A percentile compares a stretch with the other conserved stretches of the same genome.
phyloP scores from a whole-genome alignment of 2,329 filamentous ascomycete species.

The Colletotrichum coccodes region DNA sequence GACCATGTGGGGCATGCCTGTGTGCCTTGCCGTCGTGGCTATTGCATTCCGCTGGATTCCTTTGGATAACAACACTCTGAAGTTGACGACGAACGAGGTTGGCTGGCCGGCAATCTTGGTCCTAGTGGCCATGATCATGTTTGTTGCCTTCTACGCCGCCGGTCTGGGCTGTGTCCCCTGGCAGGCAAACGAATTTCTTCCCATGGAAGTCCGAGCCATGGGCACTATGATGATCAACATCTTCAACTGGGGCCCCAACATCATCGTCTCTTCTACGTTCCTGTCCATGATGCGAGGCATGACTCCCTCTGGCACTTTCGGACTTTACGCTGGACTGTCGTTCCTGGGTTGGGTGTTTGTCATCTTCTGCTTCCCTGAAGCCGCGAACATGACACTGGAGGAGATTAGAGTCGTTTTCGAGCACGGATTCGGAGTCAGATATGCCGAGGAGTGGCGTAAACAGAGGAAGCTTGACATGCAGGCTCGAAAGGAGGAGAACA shows the following conservation, averaged over 20 bases:
- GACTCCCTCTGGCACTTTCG: constrained; percentile 61
- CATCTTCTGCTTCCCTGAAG: constrained; percentile 62
- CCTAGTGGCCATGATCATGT: constrained; percentile 32
- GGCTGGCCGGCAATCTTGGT: constrained; percentile 8
- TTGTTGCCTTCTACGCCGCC: constrained; percentile 37
- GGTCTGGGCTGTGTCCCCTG: constrained; percentile 36
- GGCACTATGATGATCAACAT: constrained; percentile 60
- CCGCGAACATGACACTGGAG: constrained; percentile 65
- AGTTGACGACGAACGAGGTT: background rate
- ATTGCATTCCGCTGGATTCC: constrained; percentile 19
- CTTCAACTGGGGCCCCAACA: constrained; percentile 57
- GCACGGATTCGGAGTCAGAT: constrained; percentile 56
- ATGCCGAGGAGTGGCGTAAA: constrained; percentile 50
- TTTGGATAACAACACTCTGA: constrained; percentile 1
- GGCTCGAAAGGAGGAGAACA: background rate
- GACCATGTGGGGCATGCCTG: constrained; percentile 40
- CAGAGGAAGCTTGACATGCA: constrained; percentile 37
- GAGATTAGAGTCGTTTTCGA: constrained; percentile 62
- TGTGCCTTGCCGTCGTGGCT: background rate
- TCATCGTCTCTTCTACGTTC: constrained; percentile 61
- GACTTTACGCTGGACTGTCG: constrained; percentile 62
- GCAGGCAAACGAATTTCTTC: constrained; percentile 37
- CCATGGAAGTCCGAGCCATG: constrained; percentile 53
- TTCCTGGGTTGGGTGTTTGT: constrained; percentile 57
- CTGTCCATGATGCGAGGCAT: constrained; percentile 58